Base-by-base conservation (phyloP, 2,329 filamentous ascomycete genomes). In the Claviceps monticola region DNA sequence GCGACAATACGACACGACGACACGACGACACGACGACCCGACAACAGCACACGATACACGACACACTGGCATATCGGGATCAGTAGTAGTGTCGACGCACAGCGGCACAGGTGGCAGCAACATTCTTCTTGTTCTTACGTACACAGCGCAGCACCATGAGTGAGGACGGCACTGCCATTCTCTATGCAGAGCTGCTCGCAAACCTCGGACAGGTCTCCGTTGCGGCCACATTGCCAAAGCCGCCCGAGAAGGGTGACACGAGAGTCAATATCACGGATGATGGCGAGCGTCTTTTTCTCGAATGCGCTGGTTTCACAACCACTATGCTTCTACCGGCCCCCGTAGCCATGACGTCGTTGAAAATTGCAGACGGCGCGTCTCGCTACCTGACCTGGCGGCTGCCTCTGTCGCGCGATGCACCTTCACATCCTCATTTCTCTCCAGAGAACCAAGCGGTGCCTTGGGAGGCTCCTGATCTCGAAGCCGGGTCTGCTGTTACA, bases 151-250 rank as follows among this genome's bases (percentile, higher is more conserved):
- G 37, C 48, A 14, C 23, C 41, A 37, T 43, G 16, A 50, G 19
- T 9, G 41, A 51, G 26, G 26, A 13, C 7, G 26, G 14, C 6
- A 43, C 56, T n/a, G 57, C 68, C 19, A 59, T 65, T 2, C 70
- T 84, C 21, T 84, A 85, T 60, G 80, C 81, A 5, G 82, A 86
- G 65, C 71, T 84, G 1, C 72, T 85, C 2, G 69, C 74, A 29
- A 83, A 84, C 54, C 82, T 86, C 56, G 72, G 76, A 43, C 80
- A 83, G 61, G 71, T 85, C 41, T 82, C 80, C 4, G 66, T 84
- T 21, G 75, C 73, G 49, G 77, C 73, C 6, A 71, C 72, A 3
- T 66, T 83, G 1, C 66, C 70, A 2, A 69, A 72, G 13, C 64
- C 70, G 4, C 64, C 64, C 46, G 67, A 29, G 8, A 29, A 71